Percentiles rank a stretch among this genome's conserved stretches.
Conservation (phyloP, 2,329 filamentous ascomycete genomes). For the Ceratocystis cacaofunesta region DNA sequence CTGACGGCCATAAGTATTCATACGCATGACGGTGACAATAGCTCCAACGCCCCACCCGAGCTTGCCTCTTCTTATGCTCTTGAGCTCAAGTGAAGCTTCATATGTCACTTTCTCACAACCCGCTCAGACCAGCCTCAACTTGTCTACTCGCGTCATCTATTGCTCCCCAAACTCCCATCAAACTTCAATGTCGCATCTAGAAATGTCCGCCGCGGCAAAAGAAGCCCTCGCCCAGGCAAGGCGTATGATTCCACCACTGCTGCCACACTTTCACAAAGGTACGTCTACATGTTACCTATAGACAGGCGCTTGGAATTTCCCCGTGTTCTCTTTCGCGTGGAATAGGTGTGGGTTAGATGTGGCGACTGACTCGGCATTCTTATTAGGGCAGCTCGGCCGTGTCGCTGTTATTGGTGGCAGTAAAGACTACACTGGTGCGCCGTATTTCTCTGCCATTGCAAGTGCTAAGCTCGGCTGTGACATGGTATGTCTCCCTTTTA, state of each 20-base stretch:
- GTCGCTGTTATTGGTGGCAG: slow-evolving; percentile 90
- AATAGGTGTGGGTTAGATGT: too few relatives aligned
- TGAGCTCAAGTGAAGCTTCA: too few relatives aligned
- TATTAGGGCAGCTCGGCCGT: slow-evolving; percentile 70
- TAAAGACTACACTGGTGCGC: slow-evolving; percentile 90
- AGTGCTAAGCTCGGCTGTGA: slow-evolving; percentile 81
- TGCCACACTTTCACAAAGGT: slow-evolving; percentile 95
- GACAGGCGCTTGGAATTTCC: background rate
- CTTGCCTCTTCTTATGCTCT: too few relatives aligned
- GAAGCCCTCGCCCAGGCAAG: slow-evolving; percentile 66
- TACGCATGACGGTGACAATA: too few relatives aligned
- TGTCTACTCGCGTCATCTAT: too few relatives aligned
- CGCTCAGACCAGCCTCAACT: too few relatives aligned
- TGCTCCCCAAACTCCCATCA: too few relatives aligned
- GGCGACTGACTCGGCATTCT: background rate
- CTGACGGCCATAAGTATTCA: too few relatives aligned
- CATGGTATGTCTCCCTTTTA: slow-evolving; percentile 44
- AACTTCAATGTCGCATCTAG: slow-evolving; percentile 17
- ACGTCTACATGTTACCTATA: slow-evolving; percentile 18
- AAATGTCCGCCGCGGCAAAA: slow-evolving; percentile 56
- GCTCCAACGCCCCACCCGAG: too few relatives aligned
- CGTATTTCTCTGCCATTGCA: slow-evolving; percentile 96
- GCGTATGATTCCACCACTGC: slow-evolving; percentile 86
- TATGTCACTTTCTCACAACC: too few relatives aligned
- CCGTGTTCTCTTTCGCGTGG: too few relatives aligned